Evolutionary conservation across 768 basidiomycete species (phyloP).

Genomic region (Neoboletus magnificus): DNA sequence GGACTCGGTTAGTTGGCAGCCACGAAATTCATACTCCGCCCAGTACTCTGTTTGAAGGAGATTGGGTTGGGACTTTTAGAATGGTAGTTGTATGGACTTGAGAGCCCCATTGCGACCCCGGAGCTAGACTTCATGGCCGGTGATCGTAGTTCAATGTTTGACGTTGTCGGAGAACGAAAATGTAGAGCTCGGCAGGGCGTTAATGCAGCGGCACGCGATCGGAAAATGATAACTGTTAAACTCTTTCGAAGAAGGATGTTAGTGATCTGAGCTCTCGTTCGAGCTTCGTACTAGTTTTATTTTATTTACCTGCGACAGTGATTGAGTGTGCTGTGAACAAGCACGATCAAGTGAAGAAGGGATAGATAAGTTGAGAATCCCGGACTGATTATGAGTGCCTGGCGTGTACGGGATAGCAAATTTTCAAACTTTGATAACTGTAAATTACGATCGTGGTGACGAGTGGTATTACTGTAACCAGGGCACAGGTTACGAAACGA

Average conservation of each 20-base stretch:
- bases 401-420: neutral
- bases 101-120: too few relatives aligned
- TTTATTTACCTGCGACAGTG: too few relatives aligned
- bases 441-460: too few relatives aligned
- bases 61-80: too few relatives aligned
- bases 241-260: neutral
- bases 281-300: neutral
- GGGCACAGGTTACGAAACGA: neutral
- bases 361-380: neutral
- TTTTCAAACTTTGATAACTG: neutral
- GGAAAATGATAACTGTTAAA: neutral
- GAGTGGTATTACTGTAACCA: conserved; percentile 7
- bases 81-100: neutral
- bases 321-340: neutral
- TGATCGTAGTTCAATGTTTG: neutral
- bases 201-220: neutral
- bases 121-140: too few relatives aligned
- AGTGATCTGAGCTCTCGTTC: neutral
- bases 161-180: neutral
- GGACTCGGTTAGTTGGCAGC: neutral
- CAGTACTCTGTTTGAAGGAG: neutral
- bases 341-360: neutral
- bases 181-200: neutral
- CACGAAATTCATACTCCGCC: too few relatives aligned
- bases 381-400: neutral